Base-by-base conservation (phyloP, 2,329 filamentous ascomycete species). In the Arthrobotrys iridis region DNA sequence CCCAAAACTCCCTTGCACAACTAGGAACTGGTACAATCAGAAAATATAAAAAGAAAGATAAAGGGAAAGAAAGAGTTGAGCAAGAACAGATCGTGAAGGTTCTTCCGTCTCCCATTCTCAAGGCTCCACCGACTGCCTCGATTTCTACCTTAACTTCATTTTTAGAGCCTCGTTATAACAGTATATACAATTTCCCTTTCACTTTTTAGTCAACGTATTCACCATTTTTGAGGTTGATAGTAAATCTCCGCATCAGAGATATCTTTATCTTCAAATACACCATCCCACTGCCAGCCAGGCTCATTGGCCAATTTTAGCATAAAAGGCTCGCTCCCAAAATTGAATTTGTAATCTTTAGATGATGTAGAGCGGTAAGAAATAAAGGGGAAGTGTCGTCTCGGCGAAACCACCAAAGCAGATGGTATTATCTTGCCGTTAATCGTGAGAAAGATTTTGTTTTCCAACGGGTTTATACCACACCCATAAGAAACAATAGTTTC, bases 281-380 rank as follows among this genome's bases (percentile, higher is more conserved):
- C 58, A 30, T 35, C 18, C 60, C 60, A 64, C 20, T 41, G 15
- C 62, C 62, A 66, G 20, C 35, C 24, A 2, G 35, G 13, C 1
- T 66, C 35, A 35, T 66, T 66, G 1, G 62, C 62, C n/a, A 20
- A 22, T 37, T 45, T 35, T 18, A 66, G 46, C 15, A 57, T 22
- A 15, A 66, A 66, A 30, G 48, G 62, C 35, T 66, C 46, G 4
- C 4, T 18, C n/a, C 62, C 62, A 57, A 66, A 57, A 33, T 66
- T 66, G n/a, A 66, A 45, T n/a, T 45, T 45, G 15, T 33, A 35
- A 0, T 55, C 48, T n/a, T 26, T 28, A 50, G 8, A 4, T n/a
- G n/a, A n/a, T 8, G 4, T 18, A 33, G 30, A 15, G 22, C 4
- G 13, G 33, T 10, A 33, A 3, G 20, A 2, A 7, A 66, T 13